Conservation (phyloP, 2,329 filamentous ascomycete genomes). For the Xylariaceae sp. region DNA sequence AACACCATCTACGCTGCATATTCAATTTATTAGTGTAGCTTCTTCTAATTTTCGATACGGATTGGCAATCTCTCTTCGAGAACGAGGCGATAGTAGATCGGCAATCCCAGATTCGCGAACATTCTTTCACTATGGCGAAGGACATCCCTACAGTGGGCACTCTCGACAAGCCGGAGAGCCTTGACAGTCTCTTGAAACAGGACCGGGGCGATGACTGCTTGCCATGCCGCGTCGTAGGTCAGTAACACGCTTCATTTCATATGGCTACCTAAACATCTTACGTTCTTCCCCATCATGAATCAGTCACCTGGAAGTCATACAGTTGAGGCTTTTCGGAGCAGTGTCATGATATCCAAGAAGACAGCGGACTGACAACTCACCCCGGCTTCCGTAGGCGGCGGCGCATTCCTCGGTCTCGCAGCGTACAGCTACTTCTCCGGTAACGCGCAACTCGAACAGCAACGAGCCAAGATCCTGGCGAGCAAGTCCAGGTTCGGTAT, state of each 20-base stretch:
- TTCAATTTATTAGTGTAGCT: background rate
- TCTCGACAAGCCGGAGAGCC: constrained; percentile 57
- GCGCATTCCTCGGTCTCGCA: constrained; percentile 69
- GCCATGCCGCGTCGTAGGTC: constrained; percentile 67
- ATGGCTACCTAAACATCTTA: background rate
- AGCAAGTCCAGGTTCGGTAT: constrained; percentile 69
- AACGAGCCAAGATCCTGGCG: constrained; percentile 59
- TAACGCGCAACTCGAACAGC: constrained; percentile 62
- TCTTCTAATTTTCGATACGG: background rate
- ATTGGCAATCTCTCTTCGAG: background rate
- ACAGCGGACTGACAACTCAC: constrained; percentile 7
- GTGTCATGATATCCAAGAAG: background rate
- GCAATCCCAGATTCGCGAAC: background rate
- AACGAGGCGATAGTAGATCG: background rate
- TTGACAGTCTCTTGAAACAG: constrained; percentile 52
- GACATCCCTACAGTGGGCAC: constrained; percentile 48
- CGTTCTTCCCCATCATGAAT: background rate
- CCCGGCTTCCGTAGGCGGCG: constrained; percentile 52
- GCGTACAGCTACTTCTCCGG: constrained; percentile 75
- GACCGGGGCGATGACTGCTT: constrained; percentile 62
- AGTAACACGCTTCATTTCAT: constrained; percentile 26
- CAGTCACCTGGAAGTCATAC: background rate
- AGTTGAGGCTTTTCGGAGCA: background rate
- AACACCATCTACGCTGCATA: background rate
- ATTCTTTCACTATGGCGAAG: constrained; percentile 36